These are phyloP conservation scores for Phytophthora citrophthora DNA, from an alignment of 352 stramenopile species.

Conservation along the genomic window DNA sequence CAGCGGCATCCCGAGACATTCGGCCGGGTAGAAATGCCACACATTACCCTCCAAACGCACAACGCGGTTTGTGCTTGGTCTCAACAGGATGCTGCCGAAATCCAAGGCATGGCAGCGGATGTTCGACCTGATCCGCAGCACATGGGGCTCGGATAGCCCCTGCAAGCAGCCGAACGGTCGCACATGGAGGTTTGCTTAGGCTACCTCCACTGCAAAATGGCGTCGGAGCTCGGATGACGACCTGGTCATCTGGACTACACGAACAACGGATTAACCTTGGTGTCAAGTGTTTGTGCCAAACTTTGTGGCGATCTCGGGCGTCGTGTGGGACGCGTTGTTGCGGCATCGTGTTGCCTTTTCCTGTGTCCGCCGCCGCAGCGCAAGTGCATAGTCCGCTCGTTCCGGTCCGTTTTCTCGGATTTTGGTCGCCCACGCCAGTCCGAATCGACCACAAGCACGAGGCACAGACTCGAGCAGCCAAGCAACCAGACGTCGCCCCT, in stretches of 20 bases:
- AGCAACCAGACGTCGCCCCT: too few species aligned
- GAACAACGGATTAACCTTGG: constrained; percentile 18
- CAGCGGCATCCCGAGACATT: constrained; percentile 16
- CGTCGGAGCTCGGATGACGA: constrained; percentile 6
- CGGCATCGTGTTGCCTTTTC: constrained; percentile 29
- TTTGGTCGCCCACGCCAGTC: constrained; percentile 14
- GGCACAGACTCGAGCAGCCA: too few species aligned
- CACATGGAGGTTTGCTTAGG: constrained; percentile 7
- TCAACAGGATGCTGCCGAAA: constrained; percentile 27
- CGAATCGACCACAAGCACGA: too few species aligned
- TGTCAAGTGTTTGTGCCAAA: constrained; percentile 12
- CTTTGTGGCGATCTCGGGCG: constrained; percentile 14
- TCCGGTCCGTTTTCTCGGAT: constrained; percentile 7
- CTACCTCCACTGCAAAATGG: constrained; percentile 4
- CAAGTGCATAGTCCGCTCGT: constrained; percentile 22
- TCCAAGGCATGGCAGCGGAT: constrained; percentile 1
- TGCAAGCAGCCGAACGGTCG: not conserved
- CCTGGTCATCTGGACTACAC: constrained; percentile 8
- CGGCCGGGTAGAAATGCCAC: constrained; percentile 25
- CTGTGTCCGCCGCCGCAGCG: constrained; percentile 4
- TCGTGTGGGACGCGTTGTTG: constrained; percentile 8
- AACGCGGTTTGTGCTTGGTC: constrained; percentile 10
- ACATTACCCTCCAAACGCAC: constrained; percentile 15
- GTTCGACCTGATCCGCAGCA: constrained; percentile 23
- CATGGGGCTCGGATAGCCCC: constrained; percentile 14